Conservation (phyloP, 352 stramenopile genomes). For the Pythium pyrilobum region DNA sequence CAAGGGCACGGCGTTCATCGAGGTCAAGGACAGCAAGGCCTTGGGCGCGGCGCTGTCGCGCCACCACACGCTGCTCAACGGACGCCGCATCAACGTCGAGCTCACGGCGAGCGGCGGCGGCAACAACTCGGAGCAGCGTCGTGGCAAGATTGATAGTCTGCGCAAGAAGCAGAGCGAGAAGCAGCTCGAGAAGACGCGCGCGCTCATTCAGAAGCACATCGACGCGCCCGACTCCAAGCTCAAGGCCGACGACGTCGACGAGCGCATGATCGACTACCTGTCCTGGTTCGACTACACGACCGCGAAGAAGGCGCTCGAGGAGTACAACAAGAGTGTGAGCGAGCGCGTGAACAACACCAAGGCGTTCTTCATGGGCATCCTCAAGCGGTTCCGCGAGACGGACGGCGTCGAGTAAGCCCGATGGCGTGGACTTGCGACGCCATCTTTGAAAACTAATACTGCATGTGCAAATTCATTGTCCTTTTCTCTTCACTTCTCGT, state of each 20-base stretch:
- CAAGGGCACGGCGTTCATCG: conserved; percentile 82
- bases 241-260: conserved; percentile 72
- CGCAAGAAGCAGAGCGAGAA: conserved; percentile 80
- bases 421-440: neutral
- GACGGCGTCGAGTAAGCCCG: conserved; percentile 62
- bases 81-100: conserved; percentile 85
- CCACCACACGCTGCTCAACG: conserved; percentile 75
- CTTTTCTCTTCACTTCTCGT: conserved; percentile 15
- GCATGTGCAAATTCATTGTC: neutral
- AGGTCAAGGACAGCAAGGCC: conserved; percentile 80
- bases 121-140: conserved; percentile 76
- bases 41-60: conserved; percentile 68
- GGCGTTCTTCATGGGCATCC: conserved; percentile 87
- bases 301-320: conserved; percentile 73
- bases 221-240: conserved; percentile 68
- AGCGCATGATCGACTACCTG: conserved; percentile 83
- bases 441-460: no score
- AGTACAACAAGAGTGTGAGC: conserved; percentile 72
- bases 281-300: conserved; percentile 89
- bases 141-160: conserved; percentile 60
- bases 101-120: conserved; percentile 74
- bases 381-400: conserved; percentile 83
- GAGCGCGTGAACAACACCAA: conserved; percentile 80
- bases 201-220: conserved; percentile 78
- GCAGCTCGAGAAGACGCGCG: conserved; percentile 79